Percentiles rank a stretch among this genome's conserved stretches.
These are phyloP conservation scores for Pleurotus djamor DNA, from an alignment of 768 basidiomycete genomes.

Conservation along the genomic window DNA sequence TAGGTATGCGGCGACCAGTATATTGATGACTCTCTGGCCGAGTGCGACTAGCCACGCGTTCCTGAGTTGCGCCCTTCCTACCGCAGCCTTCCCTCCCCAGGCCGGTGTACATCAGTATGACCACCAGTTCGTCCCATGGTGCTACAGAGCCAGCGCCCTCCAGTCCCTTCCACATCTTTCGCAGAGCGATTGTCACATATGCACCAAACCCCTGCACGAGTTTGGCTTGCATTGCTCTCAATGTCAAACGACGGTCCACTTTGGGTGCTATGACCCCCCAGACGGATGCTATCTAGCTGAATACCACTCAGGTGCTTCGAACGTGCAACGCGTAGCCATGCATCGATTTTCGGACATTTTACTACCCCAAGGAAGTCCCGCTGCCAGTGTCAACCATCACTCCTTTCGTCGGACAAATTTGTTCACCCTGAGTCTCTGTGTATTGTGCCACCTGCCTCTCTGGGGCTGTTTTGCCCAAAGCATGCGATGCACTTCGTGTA, in stretches of 20 bases:
- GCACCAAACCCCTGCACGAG: conserved; percentile 51
- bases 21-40: conserved; percentile 68
- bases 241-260: conserved; percentile 70
- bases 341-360: conserved; percentile 57
- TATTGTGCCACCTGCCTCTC: conserved; percentile 62
- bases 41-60: conserved; percentile 64
- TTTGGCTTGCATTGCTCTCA: conserved; percentile 73
- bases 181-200: conserved; percentile 53
- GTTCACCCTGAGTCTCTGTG: conserved; percentile 74
- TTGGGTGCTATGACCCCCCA: conserved; percentile 75
- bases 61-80: conserved; percentile 51
- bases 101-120: conserved; percentile 29
- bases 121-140: conserved; percentile 75
- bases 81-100: conserved; percentile 24
- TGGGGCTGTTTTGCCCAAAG: conserved; percentile 73
- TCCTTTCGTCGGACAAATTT: conserved; percentile 57
- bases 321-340: conserved; percentile 57
- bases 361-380: conserved; percentile 20
- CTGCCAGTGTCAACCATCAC: conserved; percentile 37
- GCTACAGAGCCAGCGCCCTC: conserved; percentile 29
- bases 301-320: conserved; percentile 40
- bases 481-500: conserved; percentile 60
- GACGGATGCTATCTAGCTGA: conserved; percentile 58
- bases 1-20: conserved; percentile 49
- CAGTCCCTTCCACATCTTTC: conserved; percentile 27